These are phyloP conservation scores for Barnettozyma wickerhamii DNA, from an alignment of 805 yeast species.

Conservation along the genomic window DNA sequence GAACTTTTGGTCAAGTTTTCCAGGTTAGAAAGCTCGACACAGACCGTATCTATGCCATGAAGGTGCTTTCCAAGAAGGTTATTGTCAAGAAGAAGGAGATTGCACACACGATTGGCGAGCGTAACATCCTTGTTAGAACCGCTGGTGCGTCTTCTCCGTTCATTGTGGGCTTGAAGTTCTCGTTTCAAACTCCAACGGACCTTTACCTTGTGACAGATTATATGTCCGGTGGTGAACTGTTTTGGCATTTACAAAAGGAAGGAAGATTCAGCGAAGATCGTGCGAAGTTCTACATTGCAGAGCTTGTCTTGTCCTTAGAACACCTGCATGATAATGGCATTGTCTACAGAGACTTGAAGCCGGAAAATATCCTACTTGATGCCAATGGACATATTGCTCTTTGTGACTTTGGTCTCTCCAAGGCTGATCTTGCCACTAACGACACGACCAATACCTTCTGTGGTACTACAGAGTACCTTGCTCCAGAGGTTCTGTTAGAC, in stretches of 20 bases:
- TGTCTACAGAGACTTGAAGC: conserved; percentile 94
- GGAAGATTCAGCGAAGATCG: conserved; percentile 91
- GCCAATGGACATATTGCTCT: conserved; percentile 97
- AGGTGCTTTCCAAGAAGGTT: conserved; percentile 88
- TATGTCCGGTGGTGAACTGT: conserved; percentile 97
- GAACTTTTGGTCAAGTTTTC: conserved; percentile 96
- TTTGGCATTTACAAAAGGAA: conserved; percentile 96
- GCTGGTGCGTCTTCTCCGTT: conserved; percentile 87
- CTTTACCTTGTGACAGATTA: conserved; percentile 92
- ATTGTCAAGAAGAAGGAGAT: conserved; percentile 96
- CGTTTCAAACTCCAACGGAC: conserved; percentile 93
- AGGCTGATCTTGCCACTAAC: conserved; percentile 81
- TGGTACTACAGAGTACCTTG: conserved; percentile 97
- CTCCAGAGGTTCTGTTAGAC: conserved; percentile 93
- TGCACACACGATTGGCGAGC: conserved; percentile 97
- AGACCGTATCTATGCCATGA: conserved; percentile 93
- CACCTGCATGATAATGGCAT: conserved; percentile 94
- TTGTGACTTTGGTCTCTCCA: conserved; percentile 95
- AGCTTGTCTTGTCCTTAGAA: conserved; percentile 86
- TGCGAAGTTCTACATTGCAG: conserved; percentile 96
- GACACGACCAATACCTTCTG: conserved; percentile 94
- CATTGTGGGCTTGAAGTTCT: conserved; percentile 91
- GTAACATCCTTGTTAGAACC: conserved; percentile 90
- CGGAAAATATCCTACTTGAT: conserved; percentile 91
- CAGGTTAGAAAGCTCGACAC: conserved; percentile 93